Evolutionary conservation across 139 green algal species (phyloP).

Genomic region (Chlamydomonas urium): DNA sequence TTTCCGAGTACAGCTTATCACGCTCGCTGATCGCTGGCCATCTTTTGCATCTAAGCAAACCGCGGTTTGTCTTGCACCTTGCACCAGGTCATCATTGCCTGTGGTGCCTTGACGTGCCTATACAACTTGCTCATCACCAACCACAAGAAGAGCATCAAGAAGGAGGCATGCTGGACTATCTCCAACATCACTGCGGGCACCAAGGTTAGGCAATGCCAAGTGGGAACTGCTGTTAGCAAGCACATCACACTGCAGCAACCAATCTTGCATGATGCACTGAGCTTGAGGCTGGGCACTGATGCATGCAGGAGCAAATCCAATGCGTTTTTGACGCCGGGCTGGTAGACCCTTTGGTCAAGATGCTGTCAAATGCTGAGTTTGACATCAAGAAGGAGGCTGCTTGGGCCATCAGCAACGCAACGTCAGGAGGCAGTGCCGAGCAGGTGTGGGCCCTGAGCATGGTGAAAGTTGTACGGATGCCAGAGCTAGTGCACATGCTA

Average conservation of each 20-base stretch:
- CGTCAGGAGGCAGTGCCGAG: constrained; percentile 80
- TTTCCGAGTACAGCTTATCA: neutral
- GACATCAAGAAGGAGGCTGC: constrained; percentile 99
- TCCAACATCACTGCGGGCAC: constrained; percentile 98
- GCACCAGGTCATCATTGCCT: constrained; percentile 95
- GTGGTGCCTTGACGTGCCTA: constrained; percentile 82
- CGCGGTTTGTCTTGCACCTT: neutral
- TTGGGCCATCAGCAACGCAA: constrained; percentile 99
- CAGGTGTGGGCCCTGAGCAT: too few species aligned
- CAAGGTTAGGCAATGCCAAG: neutral
- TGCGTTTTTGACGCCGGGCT: constrained; percentile 87
- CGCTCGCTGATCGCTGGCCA: neutral
- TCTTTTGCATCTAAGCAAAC: neutral
- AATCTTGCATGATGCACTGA: too few species aligned
- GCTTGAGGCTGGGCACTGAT: too few species aligned
- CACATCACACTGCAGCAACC: too few species aligned
- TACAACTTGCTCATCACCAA: constrained; percentile 17
- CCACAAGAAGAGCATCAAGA: constrained; percentile 95
- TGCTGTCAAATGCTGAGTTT: constrained; percentile 92
- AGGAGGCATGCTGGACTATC: constrained; percentile 99
- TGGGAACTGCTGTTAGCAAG: too few species aligned
- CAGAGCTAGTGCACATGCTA: too few species aligned
- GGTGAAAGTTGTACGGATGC: too few species aligned
- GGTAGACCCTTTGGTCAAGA: constrained; percentile 82
- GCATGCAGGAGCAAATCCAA: constrained; percentile 95